Base-by-base conservation (phyloP, 306 rosid genomes). In the Gynostemma pentaphyllum region DNA sequence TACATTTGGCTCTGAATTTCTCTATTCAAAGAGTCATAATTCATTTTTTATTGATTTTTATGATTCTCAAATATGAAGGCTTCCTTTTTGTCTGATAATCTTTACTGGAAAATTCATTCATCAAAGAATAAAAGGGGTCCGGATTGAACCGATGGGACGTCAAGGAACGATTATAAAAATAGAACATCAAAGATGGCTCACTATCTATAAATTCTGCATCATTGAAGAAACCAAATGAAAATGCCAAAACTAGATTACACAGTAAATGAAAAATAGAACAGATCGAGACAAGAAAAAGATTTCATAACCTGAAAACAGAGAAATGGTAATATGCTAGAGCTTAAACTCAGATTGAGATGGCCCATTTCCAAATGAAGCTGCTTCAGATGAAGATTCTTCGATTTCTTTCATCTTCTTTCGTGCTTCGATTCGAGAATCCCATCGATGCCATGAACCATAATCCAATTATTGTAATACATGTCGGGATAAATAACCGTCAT, bases 381-480 rank as follows among this genome's bases (percentile, higher is more conserved):
- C 21, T 40, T 65, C 70, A 22, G 44, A 27, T 7, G 77, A 5
- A 51, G 48, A 21, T 66, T 52, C 70, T 3, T 28, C 24, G 48
- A 18, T 13, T 19, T 51, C 23, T 11, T 49, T 40, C 11, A 7
- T 55, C 42, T 51, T 26, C 44, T 67, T 51, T 14, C 60, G 48
- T 1, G n/a, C 54, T n/a, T n/a, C 2, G n/a, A 53, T 0, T 71
- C 70, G 24, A 80, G 81, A 66, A 76, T 48, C 5, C 54, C 70
- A 9, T 55, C 45, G 21, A 76, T 45, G 5, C 81, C 81, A 69
- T 80, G 81, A 67, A 76, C 76, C 24, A 73, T 67, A 9, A 84
- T 70, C 76, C 86, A 70, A 0, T 70, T 68, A 24, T 65, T 74
- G 39, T 2, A 16, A 24, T 76, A 74, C 73, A 78, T 21, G 11